Conservation (phyloP, 192 early-diverging fungal genomes). For the Phlyctochytrium planicorne region DNA sequence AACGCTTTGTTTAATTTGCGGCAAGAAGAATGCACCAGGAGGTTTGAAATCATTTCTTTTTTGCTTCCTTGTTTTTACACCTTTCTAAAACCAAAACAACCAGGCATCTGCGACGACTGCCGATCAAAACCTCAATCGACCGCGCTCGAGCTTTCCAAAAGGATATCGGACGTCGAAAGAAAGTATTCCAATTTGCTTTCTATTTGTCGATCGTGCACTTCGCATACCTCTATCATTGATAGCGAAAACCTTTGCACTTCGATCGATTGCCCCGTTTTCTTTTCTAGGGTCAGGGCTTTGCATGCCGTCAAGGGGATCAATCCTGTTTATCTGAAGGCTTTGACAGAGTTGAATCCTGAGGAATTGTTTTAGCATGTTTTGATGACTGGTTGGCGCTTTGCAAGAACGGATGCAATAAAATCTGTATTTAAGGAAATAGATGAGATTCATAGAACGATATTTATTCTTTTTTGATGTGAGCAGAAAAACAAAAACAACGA, state of each 20-base stretch:
- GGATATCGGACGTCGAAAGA: constrained; percentile 37
- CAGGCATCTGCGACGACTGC: constrained; percentile 35
- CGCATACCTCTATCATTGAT: constrained; percentile 35
- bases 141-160: constrained; percentile 11
- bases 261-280: constrained; percentile 62
- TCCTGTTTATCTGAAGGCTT: neutral
- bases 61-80: neutral
- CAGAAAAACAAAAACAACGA: too few species aligned
- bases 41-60: constrained; percentile 33
- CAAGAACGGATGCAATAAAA: too few species aligned
- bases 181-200: constrained; percentile 33
- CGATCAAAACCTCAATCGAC: constrained; percentile 16
- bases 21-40: constrained; percentile 38
- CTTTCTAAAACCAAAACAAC: too few species aligned
- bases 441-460: too few species aligned
- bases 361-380: too few species aligned
- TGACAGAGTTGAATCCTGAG: neutral
- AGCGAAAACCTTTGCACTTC: constrained; percentile 53
- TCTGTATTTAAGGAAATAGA: too few species aligned
- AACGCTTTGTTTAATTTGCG: constrained; percentile 62
- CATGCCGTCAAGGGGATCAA: constrained; percentile 4
- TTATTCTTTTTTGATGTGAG: too few species aligned
- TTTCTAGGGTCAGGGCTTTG: constrained; percentile 31
- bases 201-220: constrained; percentile 55
- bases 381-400: too few species aligned